A percentile compares a stretch with the other conserved stretches of the same genome.
phyloP scores from a whole-genome alignment of 805 yeast species.

The Ogataea chonburiensis region DNA sequence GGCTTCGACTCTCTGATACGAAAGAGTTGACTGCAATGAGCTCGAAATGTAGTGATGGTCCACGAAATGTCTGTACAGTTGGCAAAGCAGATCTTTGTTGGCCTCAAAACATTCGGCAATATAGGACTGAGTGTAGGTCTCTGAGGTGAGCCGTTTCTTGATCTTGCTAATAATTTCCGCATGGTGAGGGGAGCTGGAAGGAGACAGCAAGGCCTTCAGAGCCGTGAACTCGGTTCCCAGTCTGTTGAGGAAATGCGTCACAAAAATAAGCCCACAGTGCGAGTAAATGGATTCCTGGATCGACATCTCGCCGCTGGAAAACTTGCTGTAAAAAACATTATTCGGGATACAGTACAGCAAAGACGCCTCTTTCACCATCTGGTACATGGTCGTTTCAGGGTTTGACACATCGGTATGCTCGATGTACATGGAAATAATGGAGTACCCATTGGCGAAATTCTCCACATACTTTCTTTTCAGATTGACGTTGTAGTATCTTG shows the following conservation, averaged over 20 bases:
- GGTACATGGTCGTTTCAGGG: constrained; percentile 76
- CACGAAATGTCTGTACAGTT: constrained; percentile 87
- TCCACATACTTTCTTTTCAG: constrained; percentile 91
- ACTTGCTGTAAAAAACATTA: constrained; percentile 72
- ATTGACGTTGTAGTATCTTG: constrained; percentile 81
- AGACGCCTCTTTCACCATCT: constrained; percentile 92
- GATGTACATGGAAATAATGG: constrained; percentile 84
- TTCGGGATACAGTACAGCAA: constrained; percentile 88
- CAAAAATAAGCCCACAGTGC: constrained; percentile 89
- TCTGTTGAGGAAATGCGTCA: constrained; percentile 91
- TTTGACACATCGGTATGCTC: constrained; percentile 52
- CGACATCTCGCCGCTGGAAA: constrained; percentile 74
- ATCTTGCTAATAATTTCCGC: constrained; percentile 75
- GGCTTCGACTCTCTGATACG: constrained; percentile 82
- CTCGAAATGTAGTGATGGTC: constrained; percentile 80
- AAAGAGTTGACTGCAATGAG: constrained; percentile 71
- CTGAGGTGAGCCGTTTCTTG: constrained; percentile 87
- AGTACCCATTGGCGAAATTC: constrained; percentile 85
- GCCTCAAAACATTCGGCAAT: constrained; percentile 73
- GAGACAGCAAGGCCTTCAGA: constrained; percentile 61
- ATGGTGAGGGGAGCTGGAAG: constrained; percentile 59
- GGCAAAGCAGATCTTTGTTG: constrained; percentile 70
- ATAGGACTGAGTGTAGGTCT: constrained; percentile 85
- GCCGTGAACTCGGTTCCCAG: constrained; percentile 86
- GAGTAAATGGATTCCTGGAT: constrained; percentile 94